Evolutionary conservation across 2,329 filamentous ascomycete species (phyloP), one percentile per base, ranked within the genome.

Genomic region (Fusarium sp.): DNA sequence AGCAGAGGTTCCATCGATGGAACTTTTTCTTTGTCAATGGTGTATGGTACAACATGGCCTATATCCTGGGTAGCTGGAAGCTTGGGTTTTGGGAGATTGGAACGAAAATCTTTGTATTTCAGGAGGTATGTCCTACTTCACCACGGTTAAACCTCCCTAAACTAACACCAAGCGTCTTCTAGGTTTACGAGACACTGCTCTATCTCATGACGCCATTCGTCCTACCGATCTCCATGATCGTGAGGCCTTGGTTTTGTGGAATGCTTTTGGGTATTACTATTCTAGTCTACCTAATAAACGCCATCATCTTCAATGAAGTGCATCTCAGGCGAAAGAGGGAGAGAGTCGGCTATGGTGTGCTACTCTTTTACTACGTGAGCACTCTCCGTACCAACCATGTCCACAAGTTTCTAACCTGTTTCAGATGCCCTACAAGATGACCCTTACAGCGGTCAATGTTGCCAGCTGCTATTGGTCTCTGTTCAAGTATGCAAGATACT

Each of bases 11-110:
- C 9, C 41, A 60, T 34, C 63, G 69, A 5, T 72, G 69, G 69
- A 66, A 72, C 39, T 70, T 72, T 27, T 72, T 72, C 20, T 72
- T 72, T 20, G 54, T 70, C 9, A 66, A 60, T 9, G 58, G 69
- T 5, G 32, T 72, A 18, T 72, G 66, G 62, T 64, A 66, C 14
- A 70, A 72, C 8, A 41, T 64, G 52, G 39, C 56, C 30, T 70
- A 70, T n/a, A 30, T 72, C 8, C 27, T 70, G 6, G 39, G 35
- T 8, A 72, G 69, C 14, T 72, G 69, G 69, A 62, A 60, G 3
- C 39, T 72, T 9, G 67, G 67, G 1, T 57, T 59, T 10, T 66
- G 66, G 43, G 67, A 72, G 48, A 35, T 66, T 14, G 43, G 45
- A 7, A 60, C 69, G 2, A 72, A 72, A 43, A 23, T 72, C 3